Percentiles rank a stretch among this genome's conserved stretches.
Conservation (phyloP, 73 alveolate species). For the Paramecium tetraurelia region DNA sequence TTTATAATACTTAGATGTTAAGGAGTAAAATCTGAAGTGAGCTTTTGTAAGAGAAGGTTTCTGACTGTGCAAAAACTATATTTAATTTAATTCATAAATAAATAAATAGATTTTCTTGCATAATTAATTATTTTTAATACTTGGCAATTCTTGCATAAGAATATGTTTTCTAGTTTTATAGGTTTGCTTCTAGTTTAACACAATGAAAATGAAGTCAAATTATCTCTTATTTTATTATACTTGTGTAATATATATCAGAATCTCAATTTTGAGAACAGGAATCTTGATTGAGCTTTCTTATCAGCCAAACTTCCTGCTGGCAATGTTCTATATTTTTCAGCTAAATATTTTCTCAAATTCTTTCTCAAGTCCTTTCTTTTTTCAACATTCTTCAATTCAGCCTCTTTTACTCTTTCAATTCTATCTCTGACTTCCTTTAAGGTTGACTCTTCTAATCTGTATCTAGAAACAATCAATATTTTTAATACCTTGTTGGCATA, state of each 20-base stretch:
- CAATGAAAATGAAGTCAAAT: not conserved
- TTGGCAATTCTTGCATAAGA: not conserved
- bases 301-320: conserved; percentile 54
- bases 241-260: conserved; percentile 45
- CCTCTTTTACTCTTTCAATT: conserved; percentile 51
- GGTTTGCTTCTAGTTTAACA: not conserved
- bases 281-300: conserved; percentile 59
- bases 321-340: conserved; percentile 57
- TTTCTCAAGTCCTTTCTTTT: conserved; percentile 57
- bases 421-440: conserved; percentile 61
- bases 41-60: not conserved
- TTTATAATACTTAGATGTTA: not conserved
- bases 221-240: not conserved
- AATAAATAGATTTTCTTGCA: not conserved
- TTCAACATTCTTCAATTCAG: conserved; percentile 31
- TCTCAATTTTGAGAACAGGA: conserved; percentile 64
- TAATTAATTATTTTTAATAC: not conserved
- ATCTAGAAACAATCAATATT: not conserved
- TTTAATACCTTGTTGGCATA: conserved; percentile 83
- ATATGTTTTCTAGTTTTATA: not conserved
- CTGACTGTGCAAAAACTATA: not conserved
- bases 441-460: conserved; percentile 39
- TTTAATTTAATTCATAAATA: not conserved
- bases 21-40: not conserved
- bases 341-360: conserved; percentile 47